phyloP scores from a whole-genome alignment of 148 eudicot genomes.

The Camellia granthamiana region DNA sequence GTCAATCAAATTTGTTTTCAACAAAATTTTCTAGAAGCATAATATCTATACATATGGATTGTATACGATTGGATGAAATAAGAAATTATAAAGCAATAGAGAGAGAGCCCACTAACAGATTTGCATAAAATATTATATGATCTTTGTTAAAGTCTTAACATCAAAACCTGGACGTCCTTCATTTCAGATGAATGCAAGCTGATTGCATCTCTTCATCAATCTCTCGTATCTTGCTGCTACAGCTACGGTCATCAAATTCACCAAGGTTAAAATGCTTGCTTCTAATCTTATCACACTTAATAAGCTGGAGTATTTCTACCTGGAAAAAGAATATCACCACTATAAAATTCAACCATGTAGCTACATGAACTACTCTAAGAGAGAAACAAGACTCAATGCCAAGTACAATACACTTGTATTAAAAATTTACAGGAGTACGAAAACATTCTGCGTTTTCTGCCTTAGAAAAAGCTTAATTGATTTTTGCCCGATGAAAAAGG shows the following conservation, averaged over 20 bases:
- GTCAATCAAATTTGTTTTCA: neutral
- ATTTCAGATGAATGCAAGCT: constrained; percentile 34
- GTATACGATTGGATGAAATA: neutral
- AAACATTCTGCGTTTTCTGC: neutral
- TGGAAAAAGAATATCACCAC: constrained; percentile 10
- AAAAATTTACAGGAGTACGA: neutral
- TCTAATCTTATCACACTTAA: neutral
- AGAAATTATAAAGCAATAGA: neutral
- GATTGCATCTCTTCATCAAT: constrained; percentile 31
- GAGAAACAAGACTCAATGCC: neutral
- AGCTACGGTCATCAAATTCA: constrained; percentile 1
- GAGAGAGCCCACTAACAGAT: neutral
- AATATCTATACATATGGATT: neutral
- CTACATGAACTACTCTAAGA: neutral
- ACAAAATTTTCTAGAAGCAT: too few species aligned
- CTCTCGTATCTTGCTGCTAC: constrained; percentile 12
- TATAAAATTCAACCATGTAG: neutral
- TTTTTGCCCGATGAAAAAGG: neutral
- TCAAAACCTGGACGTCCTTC: constrained; percentile 45
- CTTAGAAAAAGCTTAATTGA: neutral
- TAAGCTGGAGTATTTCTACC: neutral
- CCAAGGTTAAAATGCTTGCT: constrained; percentile 7
- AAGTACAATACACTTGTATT: neutral
- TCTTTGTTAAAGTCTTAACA: neutral
- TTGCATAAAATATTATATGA: neutral